Evolutionary conservation across 192 early-diverging fungal species (phyloP).

Genomic region (Backusella morwellensis): DNA sequence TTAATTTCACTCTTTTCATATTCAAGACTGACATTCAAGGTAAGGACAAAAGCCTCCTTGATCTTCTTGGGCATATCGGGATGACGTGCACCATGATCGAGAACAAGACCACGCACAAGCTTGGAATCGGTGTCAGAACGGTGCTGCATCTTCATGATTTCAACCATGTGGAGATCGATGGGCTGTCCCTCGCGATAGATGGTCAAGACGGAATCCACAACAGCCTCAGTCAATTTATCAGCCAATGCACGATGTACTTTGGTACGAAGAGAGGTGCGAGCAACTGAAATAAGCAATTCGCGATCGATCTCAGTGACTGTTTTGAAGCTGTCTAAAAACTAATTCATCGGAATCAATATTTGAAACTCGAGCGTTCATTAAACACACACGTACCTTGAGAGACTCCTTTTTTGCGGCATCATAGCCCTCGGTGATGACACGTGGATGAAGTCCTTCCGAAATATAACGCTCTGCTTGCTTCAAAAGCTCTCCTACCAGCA

Average conservation of each 20-base stretch:
- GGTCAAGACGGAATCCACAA: slow-evolving; percentile 93
- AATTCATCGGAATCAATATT: not conserved
- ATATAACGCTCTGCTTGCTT: slow-evolving; percentile 95
- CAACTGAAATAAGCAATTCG: slow-evolving; percentile 84
- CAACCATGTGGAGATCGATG: slow-evolving; percentile 99
- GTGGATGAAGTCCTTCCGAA: slow-evolving; percentile 95
- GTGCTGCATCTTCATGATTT: slow-evolving; percentile 99
- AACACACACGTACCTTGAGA: slow-evolving; percentile 69
- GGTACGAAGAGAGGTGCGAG: slow-evolving; percentile 93
- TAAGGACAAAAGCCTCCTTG: slow-evolving; percentile 88
- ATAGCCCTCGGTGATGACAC: slow-evolving; percentile 96
- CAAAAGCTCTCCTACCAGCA: slow-evolving; percentile 95
- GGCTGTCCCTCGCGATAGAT: slow-evolving; percentile 79
- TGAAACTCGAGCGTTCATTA: slow-evolving; percentile 20
- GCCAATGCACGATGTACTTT: slow-evolving; percentile 91
- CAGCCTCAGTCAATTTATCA: slow-evolving; percentile 89
- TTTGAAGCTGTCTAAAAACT: slow-evolving; percentile 92
- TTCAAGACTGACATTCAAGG: slow-evolving; percentile 96
- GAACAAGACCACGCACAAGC: slow-evolving; percentile 89
- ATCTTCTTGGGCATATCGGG: slow-evolving; percentile 99
- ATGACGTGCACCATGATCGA: slow-evolving; percentile 99
- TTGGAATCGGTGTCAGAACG: slow-evolving; percentile 92
- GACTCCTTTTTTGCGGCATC: slow-evolving; percentile 96
- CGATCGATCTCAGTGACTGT: slow-evolving; percentile 75
- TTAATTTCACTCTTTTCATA: slow-evolving; percentile 99